Evolutionary conservation across 805 yeast genomes (phyloP).

Genomic region (Ogataea trehaloabstinens): DNA sequence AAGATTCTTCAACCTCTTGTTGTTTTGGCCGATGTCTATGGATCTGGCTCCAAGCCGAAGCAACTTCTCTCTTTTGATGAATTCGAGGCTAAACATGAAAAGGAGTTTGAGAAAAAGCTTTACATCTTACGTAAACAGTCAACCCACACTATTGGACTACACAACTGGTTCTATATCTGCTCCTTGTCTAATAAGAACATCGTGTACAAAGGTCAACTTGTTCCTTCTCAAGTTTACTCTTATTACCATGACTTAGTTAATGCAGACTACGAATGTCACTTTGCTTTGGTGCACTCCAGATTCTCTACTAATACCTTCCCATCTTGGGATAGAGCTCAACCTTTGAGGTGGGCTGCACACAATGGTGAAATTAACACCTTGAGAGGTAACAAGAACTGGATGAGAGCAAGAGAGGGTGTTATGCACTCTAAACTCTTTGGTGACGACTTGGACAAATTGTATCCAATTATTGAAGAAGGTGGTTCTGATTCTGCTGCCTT

Average conservation of each 20-base stretch:
- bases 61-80: constrained; percentile 44
- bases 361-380: constrained; percentile 97
- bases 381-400: constrained; percentile 98
- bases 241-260: constrained; percentile 91
- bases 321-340: constrained; percentile 99
- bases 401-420: constrained; percentile 97
- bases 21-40: constrained; percentile 55
- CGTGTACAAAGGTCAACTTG: constrained; percentile 96
- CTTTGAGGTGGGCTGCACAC: constrained; percentile 95
- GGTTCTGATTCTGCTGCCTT: constrained; percentile 98
- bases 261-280: constrained; percentile 90
- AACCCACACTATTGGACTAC: constrained; percentile 86
- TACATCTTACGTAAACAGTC: constrained; percentile 87
- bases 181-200: constrained; percentile 85
- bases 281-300: constrained; percentile 95
- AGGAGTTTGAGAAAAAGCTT: constrained; percentile 76
- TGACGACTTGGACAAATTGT: constrained; percentile 84
- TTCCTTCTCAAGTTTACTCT: constrained; percentile 93
- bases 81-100: constrained; percentile 54
- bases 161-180: constrained; percentile 97
- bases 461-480: constrained; percentile 96
- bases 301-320: constrained; percentile 98
- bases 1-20: constrained; percentile 89
- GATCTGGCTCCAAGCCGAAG: constrained; percentile 34
- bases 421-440: constrained; percentile 87